Conservation (phyloP, 169 alveolate species). For the Cryptosporidium sp. region DNA sequence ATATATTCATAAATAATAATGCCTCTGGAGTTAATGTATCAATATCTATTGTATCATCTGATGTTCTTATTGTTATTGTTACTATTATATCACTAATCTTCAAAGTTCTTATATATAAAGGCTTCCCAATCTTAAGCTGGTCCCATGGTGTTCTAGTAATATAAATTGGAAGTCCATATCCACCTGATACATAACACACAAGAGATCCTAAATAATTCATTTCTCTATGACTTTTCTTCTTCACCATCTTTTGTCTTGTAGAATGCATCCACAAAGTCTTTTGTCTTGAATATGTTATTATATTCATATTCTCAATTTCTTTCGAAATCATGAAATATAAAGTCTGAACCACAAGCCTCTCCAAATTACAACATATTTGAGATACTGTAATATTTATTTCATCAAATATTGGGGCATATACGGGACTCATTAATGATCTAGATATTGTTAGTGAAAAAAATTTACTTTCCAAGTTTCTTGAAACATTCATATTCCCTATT, state of each 20-base stretch:
- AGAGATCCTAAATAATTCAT: slow-evolving; percentile 40
- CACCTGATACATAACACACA: slow-evolving; percentile 71
- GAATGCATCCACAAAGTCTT: slow-evolving; percentile 51
- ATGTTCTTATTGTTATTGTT: slow-evolving; percentile 88
- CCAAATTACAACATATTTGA: slow-evolving; percentile 88
- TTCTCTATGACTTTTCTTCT: slow-evolving; percentile 10
- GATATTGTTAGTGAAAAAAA: slow-evolving; percentile 75
- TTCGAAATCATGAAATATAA: slow-evolving; percentile 84
- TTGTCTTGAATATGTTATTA: slow-evolving; percentile 54
- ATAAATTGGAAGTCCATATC: slow-evolving; percentile 66
- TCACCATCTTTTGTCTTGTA: slow-evolving; percentile 47
- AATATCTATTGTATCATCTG: slow-evolving; percentile 84
- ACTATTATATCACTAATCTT: slow-evolving; percentile 85
- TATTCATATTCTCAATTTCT: slow-evolving; percentile 79
- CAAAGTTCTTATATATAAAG: slow-evolving; percentile 84
- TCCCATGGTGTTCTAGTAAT: slow-evolving; percentile 76
- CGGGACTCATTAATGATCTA: slow-evolving; percentile 76
- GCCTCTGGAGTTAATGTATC: slow-evolving; percentile 81
- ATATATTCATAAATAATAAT: slow-evolving; percentile 87
- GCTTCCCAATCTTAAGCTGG: slow-evolving; percentile 81
- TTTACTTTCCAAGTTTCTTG: background rate
- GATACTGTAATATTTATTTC: slow-evolving; percentile 81
- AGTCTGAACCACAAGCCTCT: slow-evolving; percentile 88
- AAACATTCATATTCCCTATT: background rate
- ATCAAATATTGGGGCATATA: slow-evolving; percentile 85